Evolutionary conservation across 768 basidiomycete genomes (phyloP).

Genomic region (Bullera alba): DNA sequence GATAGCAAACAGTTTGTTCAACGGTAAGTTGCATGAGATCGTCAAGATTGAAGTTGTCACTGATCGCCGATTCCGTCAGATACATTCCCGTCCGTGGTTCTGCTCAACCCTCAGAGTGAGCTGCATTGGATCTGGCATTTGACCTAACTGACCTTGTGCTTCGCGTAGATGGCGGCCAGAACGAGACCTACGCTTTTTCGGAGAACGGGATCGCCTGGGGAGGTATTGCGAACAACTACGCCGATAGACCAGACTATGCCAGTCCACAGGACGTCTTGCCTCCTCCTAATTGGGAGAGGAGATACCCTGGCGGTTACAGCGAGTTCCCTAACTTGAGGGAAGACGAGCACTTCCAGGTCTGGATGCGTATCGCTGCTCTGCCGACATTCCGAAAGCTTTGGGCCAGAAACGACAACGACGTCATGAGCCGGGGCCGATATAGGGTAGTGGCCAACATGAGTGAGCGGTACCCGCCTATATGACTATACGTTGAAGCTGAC

Average conservation of each 20-base stretch:
- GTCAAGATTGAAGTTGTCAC: not conserved
- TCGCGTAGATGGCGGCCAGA: slow-evolving; percentile 33
- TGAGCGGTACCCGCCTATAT: slow-evolving; percentile 49
- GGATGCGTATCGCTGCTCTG: slow-evolving; percentile 97
- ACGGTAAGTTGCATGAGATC: slow-evolving; percentile 54
- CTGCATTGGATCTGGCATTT: slow-evolving; percentile 28
- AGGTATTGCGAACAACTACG: slow-evolving; percentile 87
- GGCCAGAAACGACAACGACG: slow-evolving; percentile 75
- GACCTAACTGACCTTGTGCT: not conserved
- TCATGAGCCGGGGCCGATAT: slow-evolving; percentile 67
- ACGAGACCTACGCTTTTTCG: slow-evolving; percentile 64
- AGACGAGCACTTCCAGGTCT: slow-evolving; percentile 96
- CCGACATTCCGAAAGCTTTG: slow-evolving; percentile 96
- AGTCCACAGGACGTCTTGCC: slow-evolving; percentile 66
- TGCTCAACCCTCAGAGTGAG: slow-evolving; percentile 55
- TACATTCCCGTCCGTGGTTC: slow-evolving; percentile 62
- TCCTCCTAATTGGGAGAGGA: slow-evolving; percentile 81
- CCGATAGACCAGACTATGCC: slow-evolving; percentile 57
- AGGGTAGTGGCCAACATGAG: slow-evolving; percentile 70
- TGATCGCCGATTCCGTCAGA: slow-evolving; percentile 51
- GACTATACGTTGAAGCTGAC: not conserved
- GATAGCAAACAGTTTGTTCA: slow-evolving; percentile 95
- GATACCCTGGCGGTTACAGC: slow-evolving; percentile 71
- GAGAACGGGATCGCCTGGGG: slow-evolving; percentile 87
- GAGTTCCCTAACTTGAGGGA: slow-evolving; percentile 62